Base-by-base conservation (phyloP, 306 rosid species). In the Cucurbita maxima region DNA sequence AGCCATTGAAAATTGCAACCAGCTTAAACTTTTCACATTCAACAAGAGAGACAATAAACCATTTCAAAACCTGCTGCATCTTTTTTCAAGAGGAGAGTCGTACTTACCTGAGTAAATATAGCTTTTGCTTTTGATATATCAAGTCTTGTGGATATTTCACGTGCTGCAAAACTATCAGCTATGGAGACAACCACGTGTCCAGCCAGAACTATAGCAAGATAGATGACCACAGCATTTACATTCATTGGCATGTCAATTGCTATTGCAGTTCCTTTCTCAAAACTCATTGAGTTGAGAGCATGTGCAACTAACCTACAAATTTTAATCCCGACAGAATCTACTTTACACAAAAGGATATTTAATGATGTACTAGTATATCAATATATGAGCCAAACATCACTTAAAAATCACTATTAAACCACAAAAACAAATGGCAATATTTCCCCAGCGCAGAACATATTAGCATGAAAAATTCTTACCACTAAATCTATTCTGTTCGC, bases 201-300 rank as follows among this genome's bases (percentile, higher is more conserved):
- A 44, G 89, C 92, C 77, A 94, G 88, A 85, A 90, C 79, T 60
- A 90, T 89, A 71, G 96, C 96, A 52, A 94, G 85, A 88, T 94
- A 94, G 88, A 89, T 89, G 79, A 91, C 83, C 64, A 91, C 85
- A n/a, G 97, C 85, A 68, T 59, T 82, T 77, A 83, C 90, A 85
- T 85, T 72, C 99, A 94, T 94, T 68, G 92, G 96, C 99, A 94
- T 94, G 81, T 91, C 92, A 80, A 94, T 90, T 10, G 97, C 97
- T 75, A 94, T 81, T 77, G 99, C 90, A 80, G 95, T 87, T 84
- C 99, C 96, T 56, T 82, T 82, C 83, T 85, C 95, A 78, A 94
- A 81, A 52, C 81, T 88, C 82, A 89, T 81, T 36, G 87, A 83
- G 78, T 84, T 76, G 53, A 94, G 84, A 73, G 89, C 96, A 80